Base-by-base conservation (phyloP, 345 rosid species). In the Toxicodendron radicans region DNA sequence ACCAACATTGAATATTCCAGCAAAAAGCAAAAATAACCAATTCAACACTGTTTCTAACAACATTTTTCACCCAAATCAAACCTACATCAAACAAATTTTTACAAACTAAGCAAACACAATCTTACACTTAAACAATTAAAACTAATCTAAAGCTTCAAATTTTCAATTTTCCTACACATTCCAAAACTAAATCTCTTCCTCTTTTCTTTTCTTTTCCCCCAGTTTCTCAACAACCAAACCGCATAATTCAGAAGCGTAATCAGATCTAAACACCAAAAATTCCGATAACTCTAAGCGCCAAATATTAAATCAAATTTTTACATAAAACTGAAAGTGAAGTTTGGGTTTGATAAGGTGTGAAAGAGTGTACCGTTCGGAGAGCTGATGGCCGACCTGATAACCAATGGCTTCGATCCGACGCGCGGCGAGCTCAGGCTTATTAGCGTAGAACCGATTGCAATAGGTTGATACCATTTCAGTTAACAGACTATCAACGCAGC, bases 381-480 rank as follows among this genome's bases (percentile, higher is more conserved):
- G 99, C 92, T 96, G 99, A 77, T 92, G 97, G 72, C 99, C 99
- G 82, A 96, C 98, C 82, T 96, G 99, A 71, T 89, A 96, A 73
- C 99, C 99, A 63, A 96, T 96, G 74, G 98, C 94, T 75, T 96
- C 98, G 89, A 96, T 96, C 76, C 99, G 87, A 38, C 97, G 97
- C 45, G 97, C 99, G n/a, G 98, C 97, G 68, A 96, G 94, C 54
- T 96, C 97, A n/a, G 97, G 95, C 76, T 90, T 96, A 66, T 83
- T 90, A 63, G 90, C 87, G 76, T 91, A 92, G 85, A 96, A 93
- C 16, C 91, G 90, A 69, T 83, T 90, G 81, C 91, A 89, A 71
- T 89, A 93, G 21, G 93, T 87, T 0, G 94, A 90, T 2, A 95
- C 97, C 91, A 93, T 93, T 79, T 95, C 99, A 23, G 85, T 93